Evolutionary conservation across 305 asterid species (phyloP).

Genomic region (Fraxinus dipetala): DNA sequence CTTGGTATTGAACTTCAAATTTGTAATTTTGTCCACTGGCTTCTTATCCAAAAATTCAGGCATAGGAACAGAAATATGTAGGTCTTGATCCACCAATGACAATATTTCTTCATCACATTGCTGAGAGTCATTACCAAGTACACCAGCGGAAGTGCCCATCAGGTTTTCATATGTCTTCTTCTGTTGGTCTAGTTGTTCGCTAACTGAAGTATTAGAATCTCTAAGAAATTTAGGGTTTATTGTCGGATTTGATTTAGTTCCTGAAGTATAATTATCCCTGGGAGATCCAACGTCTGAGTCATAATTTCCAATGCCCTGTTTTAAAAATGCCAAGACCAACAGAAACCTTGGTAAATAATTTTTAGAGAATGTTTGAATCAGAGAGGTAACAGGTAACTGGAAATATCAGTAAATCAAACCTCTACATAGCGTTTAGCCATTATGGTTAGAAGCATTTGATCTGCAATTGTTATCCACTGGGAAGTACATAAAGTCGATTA

Average conservation of each 20-base stretch:
- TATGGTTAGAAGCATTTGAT: not conserved
- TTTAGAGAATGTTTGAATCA: not conserved
- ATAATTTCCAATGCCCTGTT: slow-evolving; percentile 65
- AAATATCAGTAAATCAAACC: slow-evolving; percentile 13
- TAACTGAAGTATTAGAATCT: slow-evolving; percentile 47
- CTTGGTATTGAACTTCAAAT: slow-evolving; percentile 52
- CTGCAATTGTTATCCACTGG: not conserved
- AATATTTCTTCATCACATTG: slow-evolving; percentile 72
- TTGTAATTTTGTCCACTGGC: slow-evolving; percentile 42
- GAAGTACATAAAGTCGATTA: not conserved
- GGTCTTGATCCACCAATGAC: slow-evolving; percentile 70
- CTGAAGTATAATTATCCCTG: slow-evolving; percentile 34
- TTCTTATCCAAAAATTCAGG: slow-evolving; percentile 56
- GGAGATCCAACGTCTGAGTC: slow-evolving; percentile 72
- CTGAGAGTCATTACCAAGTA: slow-evolving; percentile 58
- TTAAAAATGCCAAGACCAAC: slow-evolving; percentile 29
- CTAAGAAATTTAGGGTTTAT: slow-evolving; percentile 41
- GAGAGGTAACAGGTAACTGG: not conserved
- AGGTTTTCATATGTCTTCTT: slow-evolving; percentile 40
- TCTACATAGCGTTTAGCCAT: not conserved
- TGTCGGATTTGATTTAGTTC: slow-evolving; percentile 39
- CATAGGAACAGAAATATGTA: slow-evolving; percentile 53
- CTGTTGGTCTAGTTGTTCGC: slow-evolving; percentile 55
- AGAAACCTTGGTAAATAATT: slow-evolving; percentile 16
- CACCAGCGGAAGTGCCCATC: slow-evolving; percentile 45